Evolutionary conservation across 805 yeast species (phyloP), one percentile per base, ranked within the genome.

Genomic region (Nakazawaea ernobii): DNA sequence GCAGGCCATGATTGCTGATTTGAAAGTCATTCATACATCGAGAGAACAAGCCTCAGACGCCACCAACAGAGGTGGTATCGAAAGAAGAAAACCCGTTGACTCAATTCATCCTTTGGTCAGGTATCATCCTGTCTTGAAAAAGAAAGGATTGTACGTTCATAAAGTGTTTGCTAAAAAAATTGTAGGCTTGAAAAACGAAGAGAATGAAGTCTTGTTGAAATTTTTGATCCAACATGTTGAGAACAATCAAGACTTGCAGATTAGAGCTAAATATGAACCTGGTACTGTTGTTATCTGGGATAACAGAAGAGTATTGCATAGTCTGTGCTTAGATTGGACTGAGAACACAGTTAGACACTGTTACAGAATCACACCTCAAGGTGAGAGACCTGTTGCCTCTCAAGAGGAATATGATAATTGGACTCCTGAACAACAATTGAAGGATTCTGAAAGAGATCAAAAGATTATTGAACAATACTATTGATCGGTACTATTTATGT

Each of bases 201-300:
- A 86, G 66, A 77, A 84, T 29, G 82, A 79, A 46, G 70, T 68
- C 26, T 66, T 87, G 49, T 68, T 86, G 55, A 65, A 74, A 44
- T 78, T 83, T 57, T 68, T 86, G 55, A 74, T 72, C 56, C 64
- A 68, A 44, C 80, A 79, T 54, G 69, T 82, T 35, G 66, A 64
- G 48, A 73, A 75, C 45, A 66, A 67, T 53, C 75, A 74, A 49
- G 89, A 83, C 60, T 70, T 83, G 55, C 87, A 84, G 54, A 68
- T 83, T 46, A 75, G 91, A 59, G 86, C 87, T 40, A 72, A 63
- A 46, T 86, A 89, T 86, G 83, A 79, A 59, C 81, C 82, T 45
- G 74, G 76, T 43, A 76, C 89, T 1, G 84, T 86, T 44, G 87
- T 82, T 15, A 63, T 84, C 27, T 86, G 92, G 92, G 94, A 86